A percentile compares a stretch with the other conserved stretches of the same genome.
Evolutionary conservation across 73 alveolate genomes (phyloP).

Genomic region (Paramecium tetraurelia): DNA sequence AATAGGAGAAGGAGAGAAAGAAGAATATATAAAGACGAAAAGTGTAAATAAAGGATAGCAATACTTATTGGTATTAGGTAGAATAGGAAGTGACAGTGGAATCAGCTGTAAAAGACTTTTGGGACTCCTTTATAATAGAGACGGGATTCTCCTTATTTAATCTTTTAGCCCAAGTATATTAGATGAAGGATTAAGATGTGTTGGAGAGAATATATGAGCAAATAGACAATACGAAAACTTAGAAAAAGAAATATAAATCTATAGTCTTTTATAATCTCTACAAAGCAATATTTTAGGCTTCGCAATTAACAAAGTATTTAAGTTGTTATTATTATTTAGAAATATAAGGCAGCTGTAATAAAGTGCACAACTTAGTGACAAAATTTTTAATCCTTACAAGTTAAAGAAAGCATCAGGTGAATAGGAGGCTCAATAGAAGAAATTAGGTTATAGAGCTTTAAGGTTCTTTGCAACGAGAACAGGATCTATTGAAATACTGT

Average conservation of each 20-base stretch:
- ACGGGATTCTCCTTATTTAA: conserved; percentile 29
- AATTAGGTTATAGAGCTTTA: conserved; percentile 43
- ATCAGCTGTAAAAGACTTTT: not conserved
- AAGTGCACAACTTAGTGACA: not conserved
- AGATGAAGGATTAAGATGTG: not conserved
- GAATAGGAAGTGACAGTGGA: not conserved
- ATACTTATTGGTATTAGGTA: not conserved
- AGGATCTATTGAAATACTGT: not conserved
- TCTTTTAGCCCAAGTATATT: conserved; percentile 5
- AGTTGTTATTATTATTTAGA: not conserved
- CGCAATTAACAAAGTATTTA: not conserved
- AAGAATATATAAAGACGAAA: not conserved
- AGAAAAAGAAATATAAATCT: conserved; percentile 4
- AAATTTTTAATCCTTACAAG: not conserved
- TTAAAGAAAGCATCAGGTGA: not conserved
- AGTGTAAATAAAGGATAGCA: not conserved
- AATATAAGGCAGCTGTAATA: not conserved
- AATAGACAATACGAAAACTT: not conserved
- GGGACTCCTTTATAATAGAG: conserved; percentile 19
- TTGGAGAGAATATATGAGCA: conserved; percentile 36
- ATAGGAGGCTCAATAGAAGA: not conserved
- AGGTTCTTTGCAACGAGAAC: conserved; percentile 41
- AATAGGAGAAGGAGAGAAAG: not conserved
- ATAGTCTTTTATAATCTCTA: not conserved
- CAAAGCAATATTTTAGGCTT: not conserved